Percentiles rank a stretch among this genome's conserved stretches.
phyloP scores from a whole-genome alignment of 331 rosid species.

The Dryas integrifolia region DNA sequence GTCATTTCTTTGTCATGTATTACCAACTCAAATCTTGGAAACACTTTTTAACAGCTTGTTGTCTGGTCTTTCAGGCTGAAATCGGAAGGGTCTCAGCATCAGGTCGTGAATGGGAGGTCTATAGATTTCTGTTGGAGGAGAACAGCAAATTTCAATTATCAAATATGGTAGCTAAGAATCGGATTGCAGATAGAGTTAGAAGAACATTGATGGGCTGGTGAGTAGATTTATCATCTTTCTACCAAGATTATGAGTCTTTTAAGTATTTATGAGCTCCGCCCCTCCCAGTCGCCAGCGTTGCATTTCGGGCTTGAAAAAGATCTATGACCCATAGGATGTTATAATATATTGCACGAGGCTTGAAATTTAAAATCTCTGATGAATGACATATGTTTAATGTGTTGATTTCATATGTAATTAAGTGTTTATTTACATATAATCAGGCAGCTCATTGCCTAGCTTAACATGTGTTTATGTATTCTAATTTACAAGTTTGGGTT shows the following conservation, averaged over 20 bases:
- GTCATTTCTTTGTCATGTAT: background rate
- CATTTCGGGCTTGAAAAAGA: background rate
- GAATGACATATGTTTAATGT: background rate
- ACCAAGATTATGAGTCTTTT: background rate
- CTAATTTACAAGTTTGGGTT: too few species aligned
- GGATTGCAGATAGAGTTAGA: slow-evolving; percentile 72
- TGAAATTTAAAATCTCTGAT: background rate
- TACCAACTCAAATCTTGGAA: slow-evolving; percentile 2
- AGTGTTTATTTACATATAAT: too few species aligned
- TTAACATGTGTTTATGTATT: too few species aligned
- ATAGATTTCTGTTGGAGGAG: slow-evolving; percentile 79
- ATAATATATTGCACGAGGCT: too few species aligned
- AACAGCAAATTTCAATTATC: slow-evolving; percentile 45
- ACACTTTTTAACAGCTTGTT: background rate
- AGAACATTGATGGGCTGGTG: slow-evolving; percentile 78
- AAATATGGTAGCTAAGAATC: slow-evolving; percentile 45
- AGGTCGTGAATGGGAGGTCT: slow-evolving; percentile 82
- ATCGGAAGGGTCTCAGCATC: slow-evolving; percentile 64
- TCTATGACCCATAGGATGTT: background rate
- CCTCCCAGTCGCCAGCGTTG: background rate
- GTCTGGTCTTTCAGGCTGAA: slow-evolving; percentile 56
- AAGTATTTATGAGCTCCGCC: background rate
- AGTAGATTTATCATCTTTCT: slow-evolving; percentile 6
- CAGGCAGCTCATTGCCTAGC: too few species aligned
- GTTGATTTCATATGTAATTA: background rate